Evolutionary conservation across 176 grass and related monocot genomes (phyloP).

Genomic region (Panicum miliaceum): DNA sequence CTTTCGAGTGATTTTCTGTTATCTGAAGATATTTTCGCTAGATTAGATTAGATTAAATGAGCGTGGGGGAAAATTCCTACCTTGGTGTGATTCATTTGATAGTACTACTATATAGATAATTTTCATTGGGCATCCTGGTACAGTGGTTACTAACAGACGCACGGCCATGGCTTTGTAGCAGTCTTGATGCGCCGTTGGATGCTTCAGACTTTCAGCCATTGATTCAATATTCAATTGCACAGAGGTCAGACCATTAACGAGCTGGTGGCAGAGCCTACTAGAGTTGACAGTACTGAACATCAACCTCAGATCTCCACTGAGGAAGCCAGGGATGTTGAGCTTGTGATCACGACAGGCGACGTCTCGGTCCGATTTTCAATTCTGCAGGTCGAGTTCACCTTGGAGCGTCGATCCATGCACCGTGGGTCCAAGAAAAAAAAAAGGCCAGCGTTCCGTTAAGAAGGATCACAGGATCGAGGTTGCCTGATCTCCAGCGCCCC

Average conservation of each 20-base stretch:
- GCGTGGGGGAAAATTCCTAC: neutral
- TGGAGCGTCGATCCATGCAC: neutral
- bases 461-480: neutral
- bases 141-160: too few species aligned
- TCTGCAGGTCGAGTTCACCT: neutral
- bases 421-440: neutral
- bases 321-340: neutral
- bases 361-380: neutral
- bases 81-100: neutral
- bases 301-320: neutral
- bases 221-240: too few species aligned
- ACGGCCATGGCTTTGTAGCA: too few species aligned
- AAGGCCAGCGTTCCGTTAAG: neutral
- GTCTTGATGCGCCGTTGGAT: neutral
- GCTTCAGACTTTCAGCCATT: too few species aligned
- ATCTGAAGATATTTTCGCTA: neutral
- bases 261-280: too few species aligned
- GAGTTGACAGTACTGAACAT: neutral
- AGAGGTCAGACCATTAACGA: neutral
- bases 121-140: too few species aligned
- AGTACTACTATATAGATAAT: too few species aligned
- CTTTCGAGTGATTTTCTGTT: neutral
- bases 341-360: neutral
- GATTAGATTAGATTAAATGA: too few species aligned
- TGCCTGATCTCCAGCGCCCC: neutral